These are phyloP conservation scores for Groenewaldozyma salmanticensis DNA, from an alignment of 805 yeast genomes.

Conservation along the genomic window DNA sequence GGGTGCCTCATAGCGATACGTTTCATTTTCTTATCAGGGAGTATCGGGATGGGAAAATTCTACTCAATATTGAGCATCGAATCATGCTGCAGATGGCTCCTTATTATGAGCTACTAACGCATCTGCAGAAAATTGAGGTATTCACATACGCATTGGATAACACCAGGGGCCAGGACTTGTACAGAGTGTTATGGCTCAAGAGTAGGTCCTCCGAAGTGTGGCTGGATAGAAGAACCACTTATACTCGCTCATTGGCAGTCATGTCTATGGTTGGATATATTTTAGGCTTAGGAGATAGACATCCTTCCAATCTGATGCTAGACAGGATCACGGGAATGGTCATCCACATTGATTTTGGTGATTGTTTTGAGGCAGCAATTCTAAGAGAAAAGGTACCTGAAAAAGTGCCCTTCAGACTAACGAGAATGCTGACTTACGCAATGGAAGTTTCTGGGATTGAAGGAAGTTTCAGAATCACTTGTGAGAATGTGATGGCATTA, in stretches of 20 bases:
- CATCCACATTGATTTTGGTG: constrained; percentile 96
- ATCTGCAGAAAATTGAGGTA: constrained; percentile 89
- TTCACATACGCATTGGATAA: constrained; percentile 93
- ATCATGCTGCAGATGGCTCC: constrained; percentile 98
- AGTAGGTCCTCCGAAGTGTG: constrained; percentile 94
- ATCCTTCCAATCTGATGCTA: constrained; percentile 93
- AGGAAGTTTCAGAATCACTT: constrained; percentile 91
- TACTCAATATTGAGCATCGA: constrained; percentile 86
- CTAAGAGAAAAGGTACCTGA: constrained; percentile 95
- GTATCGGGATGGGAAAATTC: constrained; percentile 82
- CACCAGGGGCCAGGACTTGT: constrained; percentile 92
- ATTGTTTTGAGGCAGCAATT: constrained; percentile 97
- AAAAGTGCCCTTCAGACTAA: constrained; percentile 92
- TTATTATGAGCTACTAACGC: constrained; percentile 80
- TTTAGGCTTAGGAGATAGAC: constrained; percentile 94
- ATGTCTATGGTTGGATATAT: constrained; percentile 99
- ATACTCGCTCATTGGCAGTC: constrained; percentile 90
- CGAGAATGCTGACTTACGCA: constrained; percentile 94
- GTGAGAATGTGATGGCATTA: constrained; percentile 95
- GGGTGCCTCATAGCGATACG: constrained; percentile 97
- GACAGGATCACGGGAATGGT: constrained; percentile 93
- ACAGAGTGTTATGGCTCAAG: constrained; percentile 92
- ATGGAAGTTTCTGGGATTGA: constrained; percentile 99
- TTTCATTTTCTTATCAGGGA: constrained; percentile 89
- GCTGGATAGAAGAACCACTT: constrained; percentile 94